Base-by-base conservation (phyloP, 1,284 basidiomycete species). In the Moesziomyces parantarcticus region DNA sequence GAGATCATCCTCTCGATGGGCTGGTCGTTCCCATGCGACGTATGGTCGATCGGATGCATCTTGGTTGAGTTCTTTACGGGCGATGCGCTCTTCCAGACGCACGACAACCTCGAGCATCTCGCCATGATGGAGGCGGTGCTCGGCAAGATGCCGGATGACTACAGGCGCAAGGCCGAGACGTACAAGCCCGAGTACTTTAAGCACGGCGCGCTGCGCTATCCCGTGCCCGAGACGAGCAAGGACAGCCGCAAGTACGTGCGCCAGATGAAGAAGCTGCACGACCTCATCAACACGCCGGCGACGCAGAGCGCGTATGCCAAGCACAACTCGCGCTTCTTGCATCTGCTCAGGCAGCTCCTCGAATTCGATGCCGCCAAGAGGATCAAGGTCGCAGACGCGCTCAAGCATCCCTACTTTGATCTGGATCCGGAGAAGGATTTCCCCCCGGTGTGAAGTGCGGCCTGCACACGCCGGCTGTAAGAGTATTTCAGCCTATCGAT, bases 101-200 rank as follows among this genome's bases (percentile, higher is more conserved):
- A 98, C 83, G 96, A 99, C 86, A 99, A 99, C 84, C 88, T 99
- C 13, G 97, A 99, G 59, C 97, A 99, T 84, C 89, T 99, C 8
- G 97, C 97, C 44, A 99, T 99, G 97, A 99, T 99, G 97, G 95
- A 99, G 85, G 90, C 92, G 75, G 97, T 99, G 36, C 96, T 99
- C 90, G 97, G 96, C 65, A 92, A 91, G 85, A 95, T 99, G 90
- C 94, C 95, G 0, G 89, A 91, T 46, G 89, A 90, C 5, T 94
- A 96, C 84, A 75, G 85, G 2, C 83, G 86, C 21, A 84, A 84
- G 51, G 87, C 86, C 47, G 82, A 84, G 84, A 77, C 76, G 20
- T 89, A 89, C 59, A 94, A 92, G 80, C 91, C 93, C 16, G 96
- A 98, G 81, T 97, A 92, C 84, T 98, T 99, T 87, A 93, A 92